phyloP scores from a whole-genome alignment of 495 filamentous ascomycete species.

The Arthonia radiata region DNA sequence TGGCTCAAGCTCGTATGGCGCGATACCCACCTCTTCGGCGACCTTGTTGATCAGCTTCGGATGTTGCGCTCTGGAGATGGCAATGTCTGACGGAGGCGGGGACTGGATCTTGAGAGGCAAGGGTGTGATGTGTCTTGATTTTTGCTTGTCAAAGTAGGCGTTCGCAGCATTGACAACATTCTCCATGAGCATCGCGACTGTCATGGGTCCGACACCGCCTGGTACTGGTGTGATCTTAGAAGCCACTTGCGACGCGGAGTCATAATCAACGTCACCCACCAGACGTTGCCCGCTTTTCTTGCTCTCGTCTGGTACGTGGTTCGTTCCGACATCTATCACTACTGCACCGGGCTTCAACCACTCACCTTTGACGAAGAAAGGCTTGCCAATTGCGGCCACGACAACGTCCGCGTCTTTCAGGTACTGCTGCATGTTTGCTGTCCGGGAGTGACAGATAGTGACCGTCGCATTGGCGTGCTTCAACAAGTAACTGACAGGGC shows the following conservation, averaged over 20 bases:
- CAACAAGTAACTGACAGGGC: conserved; percentile 81
- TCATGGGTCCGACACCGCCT: conserved; percentile 94
- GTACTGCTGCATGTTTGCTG: conserved; percentile 40
- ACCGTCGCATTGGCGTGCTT: conserved; percentile 93
- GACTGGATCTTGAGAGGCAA: conserved; percentile 47
- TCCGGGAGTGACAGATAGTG: conserved; percentile 83
- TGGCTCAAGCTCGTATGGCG: conserved; percentile 64
- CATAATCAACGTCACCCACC: conserved; percentile 91
- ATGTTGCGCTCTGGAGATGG: conserved; percentile 64
- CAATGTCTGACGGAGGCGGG: conserved; percentile 84
- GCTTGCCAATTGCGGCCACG: conserved; percentile 72
- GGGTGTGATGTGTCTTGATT: conserved; percentile 47
- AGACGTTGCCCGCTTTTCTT: conserved; percentile 82
- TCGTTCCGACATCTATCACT: conserved; percentile 94
- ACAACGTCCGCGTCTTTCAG: conserved; percentile 74
- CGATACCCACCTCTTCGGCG: conserved; percentile 71
- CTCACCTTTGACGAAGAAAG: conserved; percentile 73
- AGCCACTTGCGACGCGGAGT: conserved; percentile 60
- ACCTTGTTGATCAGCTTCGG: conserved; percentile 72
- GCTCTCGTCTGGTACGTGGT: conserved; percentile 79
- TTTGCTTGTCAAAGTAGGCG: conserved; percentile 57
- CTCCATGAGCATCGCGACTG: conserved; percentile 85
- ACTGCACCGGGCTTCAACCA: conserved; percentile 86
- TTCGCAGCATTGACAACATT: conserved; percentile 76
- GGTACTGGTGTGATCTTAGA: conserved; percentile 95